These are phyloP conservation scores for Cairneyella variabilis DNA, from an alignment of 495 filamentous ascomycete species.

Conservation along the genomic window DNA sequence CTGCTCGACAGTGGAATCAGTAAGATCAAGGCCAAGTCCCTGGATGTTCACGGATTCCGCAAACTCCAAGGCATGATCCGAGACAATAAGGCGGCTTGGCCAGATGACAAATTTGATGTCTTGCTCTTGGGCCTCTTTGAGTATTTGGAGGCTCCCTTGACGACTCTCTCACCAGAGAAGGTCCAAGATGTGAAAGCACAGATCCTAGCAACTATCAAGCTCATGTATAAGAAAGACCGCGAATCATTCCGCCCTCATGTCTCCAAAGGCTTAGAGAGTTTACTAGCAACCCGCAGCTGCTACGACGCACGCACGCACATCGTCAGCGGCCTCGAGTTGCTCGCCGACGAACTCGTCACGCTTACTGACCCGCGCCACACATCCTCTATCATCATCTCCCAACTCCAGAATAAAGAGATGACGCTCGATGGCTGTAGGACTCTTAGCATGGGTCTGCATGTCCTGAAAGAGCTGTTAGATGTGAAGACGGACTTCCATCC, in stretches of 20 bases:
- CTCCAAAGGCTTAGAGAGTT: slow-evolving; percentile 57
- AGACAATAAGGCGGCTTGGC: slow-evolving; percentile 53
- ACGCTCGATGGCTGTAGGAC: slow-evolving; percentile 39
- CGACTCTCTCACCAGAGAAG: slow-evolving; percentile 46
- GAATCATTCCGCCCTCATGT: slow-evolving; percentile 62
- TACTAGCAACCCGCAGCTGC: slow-evolving; percentile 63
- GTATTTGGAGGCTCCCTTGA: slow-evolving; percentile 60
- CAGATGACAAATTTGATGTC: slow-evolving; percentile 66
- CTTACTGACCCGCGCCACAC: slow-evolving; percentile 49
- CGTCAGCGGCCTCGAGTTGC: slow-evolving; percentile 49
- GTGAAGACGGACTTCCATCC: slow-evolving; percentile 36
- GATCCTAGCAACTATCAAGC: slow-evolving; percentile 73
- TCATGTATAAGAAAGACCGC: slow-evolving; percentile 65
- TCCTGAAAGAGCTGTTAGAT: slow-evolving; percentile 51
- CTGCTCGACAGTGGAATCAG: slow-evolving; percentile 74
- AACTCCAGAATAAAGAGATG: slow-evolving; percentile 25
- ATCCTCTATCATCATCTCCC: slow-evolving; percentile 35
- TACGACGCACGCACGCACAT: slow-evolving; percentile 51
- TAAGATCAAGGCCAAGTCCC: slow-evolving; percentile 62
- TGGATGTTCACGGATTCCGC: slow-evolving; percentile 86
- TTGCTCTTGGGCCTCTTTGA: slow-evolving; percentile 69
- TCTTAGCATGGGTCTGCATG: slow-evolving; percentile 57
- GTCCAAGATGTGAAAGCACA: slow-evolving; percentile 77
- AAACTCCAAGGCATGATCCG: slow-evolving; percentile 80
- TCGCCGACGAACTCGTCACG: slow-evolving; percentile 46